Evolutionary conservation across 352 stramenopile genomes (phyloP), one percentile per base, ranked within the genome.

Genomic region (Phytophthora sansomeana): DNA sequence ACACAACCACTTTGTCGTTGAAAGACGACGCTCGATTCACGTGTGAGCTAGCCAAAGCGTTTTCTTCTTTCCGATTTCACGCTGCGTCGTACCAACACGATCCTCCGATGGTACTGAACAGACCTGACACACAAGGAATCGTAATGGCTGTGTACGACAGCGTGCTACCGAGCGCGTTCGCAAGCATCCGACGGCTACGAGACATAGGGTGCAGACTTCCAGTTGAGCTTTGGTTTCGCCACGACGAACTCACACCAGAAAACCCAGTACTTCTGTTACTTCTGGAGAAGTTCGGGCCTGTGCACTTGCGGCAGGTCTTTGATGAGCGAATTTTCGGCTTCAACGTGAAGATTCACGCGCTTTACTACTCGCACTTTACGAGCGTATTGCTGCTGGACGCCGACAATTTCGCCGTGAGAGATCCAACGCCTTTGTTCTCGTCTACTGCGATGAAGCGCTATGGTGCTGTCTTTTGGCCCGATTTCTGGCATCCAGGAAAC

Each of bases 11-110:
- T 46, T 53, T 85, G 3, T 90, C 81, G 48, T 67, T 94, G 8
- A 90, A 89, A 59, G 75, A 89, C 14, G 81, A 91, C 30, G 69
- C 77, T 54, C 80, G 77, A 10, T 94, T 91, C 69, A 91, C 81
- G 19, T 92, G 86, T 46, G 72, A 81, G n/a, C 71, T 87, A 17
- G 83, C 86, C 1, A 67, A 72, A 38, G 52, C 58, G 3, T 94
- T 94, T 49, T 80, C 82, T 5, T 77, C 83, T 4, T 89, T 90
- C 54, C 55, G 62, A 21, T 77, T 87, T 28, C 68, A 71, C 39
- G 72, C 81, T 21, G 54, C 32, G 17, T 39, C 30, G 6, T 92
- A 92, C 76, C 58, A 53, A 10, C 85, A 94, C 26, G 83, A 91
- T 21, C 83, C 83, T 30, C 78, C 82, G 0, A 80, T 91, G 68